Base-by-base conservation (phyloP, 108 stramenopile species). In the Pseudonitzschia pungens region DNA sequence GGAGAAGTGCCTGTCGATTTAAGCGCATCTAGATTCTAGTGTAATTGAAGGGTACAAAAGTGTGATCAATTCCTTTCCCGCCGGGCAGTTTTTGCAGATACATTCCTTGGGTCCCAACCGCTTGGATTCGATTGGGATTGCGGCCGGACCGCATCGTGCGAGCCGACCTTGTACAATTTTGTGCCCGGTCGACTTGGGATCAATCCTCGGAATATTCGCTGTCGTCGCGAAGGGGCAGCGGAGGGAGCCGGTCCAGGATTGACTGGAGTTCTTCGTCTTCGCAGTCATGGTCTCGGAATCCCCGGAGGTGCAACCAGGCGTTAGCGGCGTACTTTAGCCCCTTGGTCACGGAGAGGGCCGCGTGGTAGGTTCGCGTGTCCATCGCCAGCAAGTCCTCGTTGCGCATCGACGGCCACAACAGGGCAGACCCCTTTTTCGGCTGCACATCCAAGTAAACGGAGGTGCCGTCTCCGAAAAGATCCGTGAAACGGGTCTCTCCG, bases 321-420 rank as follows among this genome's bases (percentile, higher is more conserved):
- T 82, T 82, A 16, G 81, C 81, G 16, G 77, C 81, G 60, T 84
- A 89, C 73, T 90, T 89, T 0, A 63, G 27, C 16, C 89, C 89
- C 70, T 80, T 82, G 10, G 55, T 59, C 8, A 90, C 89, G 1
- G 80, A 71, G 3, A 69, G 68, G 5, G 93, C 92, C 80, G 92
- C 84, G 73, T 97, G 96, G n/a, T 69, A 64, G 0, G 93, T 95
- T 26, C 92, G 76, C 0, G 6, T 53, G 65, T 96, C 96, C 43
- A 81, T 78, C 40, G 69, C 55, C 32, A 86, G 60, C 4, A 88
- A 89, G 29, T 84, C 79, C 5, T 83, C 70, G 78, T 94, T 82
- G 20, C 86, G 31, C 24, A 93, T 89, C 24, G 73, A 77, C 32
- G 96, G 95, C 96, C 96, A 97, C 2, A 97, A 65, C 31, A 96